Conservation (phyloP, 306 rosid genomes). For the Sicyos edulis region DNA sequence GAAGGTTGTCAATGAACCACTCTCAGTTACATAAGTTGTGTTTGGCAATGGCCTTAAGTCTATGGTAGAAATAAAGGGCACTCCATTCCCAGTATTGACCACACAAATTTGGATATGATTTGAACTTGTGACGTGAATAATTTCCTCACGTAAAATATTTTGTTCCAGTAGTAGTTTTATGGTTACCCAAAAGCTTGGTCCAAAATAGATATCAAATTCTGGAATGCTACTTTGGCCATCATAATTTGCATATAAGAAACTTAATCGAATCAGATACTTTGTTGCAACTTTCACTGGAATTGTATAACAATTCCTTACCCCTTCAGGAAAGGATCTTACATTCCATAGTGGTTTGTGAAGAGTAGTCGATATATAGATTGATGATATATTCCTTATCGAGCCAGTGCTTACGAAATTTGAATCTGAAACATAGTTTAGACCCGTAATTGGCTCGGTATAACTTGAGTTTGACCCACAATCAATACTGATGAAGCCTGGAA, state of each 20-base stretch:
- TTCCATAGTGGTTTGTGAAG: neutral
- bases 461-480: constrained; percentile 1
- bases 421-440: neutral
- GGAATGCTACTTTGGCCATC: neutral
- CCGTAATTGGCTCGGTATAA: neutral
- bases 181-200: constrained; percentile 1
- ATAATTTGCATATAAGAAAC: constrained; percentile 1
- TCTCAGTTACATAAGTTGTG: constrained; percentile 6
- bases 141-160: neutral
- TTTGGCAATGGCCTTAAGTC: constrained; percentile 26
- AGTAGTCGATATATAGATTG: neutral
- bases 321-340: constrained; percentile 2
- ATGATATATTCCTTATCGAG: neutral
- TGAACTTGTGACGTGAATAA: constrained; percentile 21
- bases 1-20: constrained; percentile 19
- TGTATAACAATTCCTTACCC: constrained; percentile 9
- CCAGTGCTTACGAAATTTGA: neutral
- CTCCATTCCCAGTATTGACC: constrained; percentile 7
- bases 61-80: constrained; percentile 24
- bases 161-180: neutral
- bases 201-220: constrained; percentile 9
- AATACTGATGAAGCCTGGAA: constrained; percentile 11
- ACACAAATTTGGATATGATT: constrained; percentile 19
- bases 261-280: constrained; percentile 23
- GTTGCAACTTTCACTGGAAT: neutral